Conservation (phyloP, 179 eudicot species). For the Nepenthes alata region DNA sequence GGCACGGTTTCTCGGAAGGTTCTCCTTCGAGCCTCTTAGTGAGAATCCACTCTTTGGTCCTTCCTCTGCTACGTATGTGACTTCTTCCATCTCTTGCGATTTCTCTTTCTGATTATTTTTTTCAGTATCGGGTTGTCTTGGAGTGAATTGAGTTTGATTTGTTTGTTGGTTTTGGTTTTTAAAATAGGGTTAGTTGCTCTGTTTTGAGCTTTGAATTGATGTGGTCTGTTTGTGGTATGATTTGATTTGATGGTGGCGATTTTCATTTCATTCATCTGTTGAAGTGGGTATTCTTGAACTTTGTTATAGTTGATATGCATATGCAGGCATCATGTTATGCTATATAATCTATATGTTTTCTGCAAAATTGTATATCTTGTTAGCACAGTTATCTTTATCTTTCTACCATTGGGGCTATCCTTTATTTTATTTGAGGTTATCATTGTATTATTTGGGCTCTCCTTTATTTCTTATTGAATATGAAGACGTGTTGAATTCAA, state of each 20-base stretch:
- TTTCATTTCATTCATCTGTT: too few relatives aligned
- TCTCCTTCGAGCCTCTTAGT: conserved; percentile 42
- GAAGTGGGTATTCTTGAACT: too few relatives aligned
- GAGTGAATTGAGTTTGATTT: not conserved
- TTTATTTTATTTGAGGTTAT: too few relatives aligned
- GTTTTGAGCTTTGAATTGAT: not conserved
- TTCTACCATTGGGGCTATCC: too few relatives aligned
- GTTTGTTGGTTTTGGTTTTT: not conserved
- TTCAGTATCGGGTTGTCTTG: not conserved
- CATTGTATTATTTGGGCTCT: too few relatives aligned
- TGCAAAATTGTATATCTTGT: too few relatives aligned
- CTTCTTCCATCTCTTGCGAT: not conserved
- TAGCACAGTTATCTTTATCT: too few relatives aligned
- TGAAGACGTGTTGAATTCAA: too few relatives aligned
- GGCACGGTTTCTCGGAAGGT: conserved; percentile 27
- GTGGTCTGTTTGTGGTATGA: not conserved
- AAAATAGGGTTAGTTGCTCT: not conserved
- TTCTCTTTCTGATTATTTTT: not conserved
- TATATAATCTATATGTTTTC: too few relatives aligned
- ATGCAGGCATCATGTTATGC: too few relatives aligned
- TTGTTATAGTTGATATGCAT: too few relatives aligned
- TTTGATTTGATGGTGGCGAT: not conserved
- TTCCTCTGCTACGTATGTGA: conserved; percentile 39
- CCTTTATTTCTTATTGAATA: too few relatives aligned
- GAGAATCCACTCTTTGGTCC: conserved; percentile 66